Base-by-base conservation (phyloP, 495 filamentous ascomycete genomes). In the Pseudotulostoma volvatum region DNA sequence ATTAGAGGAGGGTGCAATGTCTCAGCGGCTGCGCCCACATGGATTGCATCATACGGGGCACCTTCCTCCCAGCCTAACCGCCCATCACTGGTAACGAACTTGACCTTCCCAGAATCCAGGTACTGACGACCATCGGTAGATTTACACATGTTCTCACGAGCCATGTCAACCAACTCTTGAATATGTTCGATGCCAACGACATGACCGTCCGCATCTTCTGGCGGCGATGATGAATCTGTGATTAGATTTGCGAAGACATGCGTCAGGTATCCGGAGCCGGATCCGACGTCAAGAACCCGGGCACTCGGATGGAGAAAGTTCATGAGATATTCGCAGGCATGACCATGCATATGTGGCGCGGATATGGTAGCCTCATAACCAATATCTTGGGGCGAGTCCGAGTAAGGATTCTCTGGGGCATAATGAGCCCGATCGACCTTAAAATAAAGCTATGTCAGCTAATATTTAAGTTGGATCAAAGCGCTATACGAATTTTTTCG, bases 301-400 rank as follows among this genome's bases (percentile, higher is more conserved):
- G 68, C 55, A 17, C 61, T 64, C 0, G 64, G 61, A 31, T 60
- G 42, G 16, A 79, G 69, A 56, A 57, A 76, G 33, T 70, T 71
- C 11, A 84, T 68, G 1, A 84, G 66, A 18, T 74, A 67, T 56
- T 84, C 77, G 37, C 71, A 68, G 25, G 80, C 80, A 23, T 76
- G 67, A 52, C 83, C 88, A 61, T 97, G 90, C 84, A 97, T 97
- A 67, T 97, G 90, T 13, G 90, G 90, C 15, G 90, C 90, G 19
- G 80, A 87, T 47, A 97, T 97, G 37, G 92, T 97, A 37, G 90
- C 90, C 11, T 54, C 47, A 56, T 82, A 74, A 37, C 92, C 88
- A 59, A 97, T 96, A 40, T 72, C 50, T 56, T 96, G 88, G 7
- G 90, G 90, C 17, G 77, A 82, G 68, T 97, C 90, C 37, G 82